Base-by-base conservation (phyloP, 2,329 filamentous ascomycete species). In the Cladosporium sp. region DNA sequence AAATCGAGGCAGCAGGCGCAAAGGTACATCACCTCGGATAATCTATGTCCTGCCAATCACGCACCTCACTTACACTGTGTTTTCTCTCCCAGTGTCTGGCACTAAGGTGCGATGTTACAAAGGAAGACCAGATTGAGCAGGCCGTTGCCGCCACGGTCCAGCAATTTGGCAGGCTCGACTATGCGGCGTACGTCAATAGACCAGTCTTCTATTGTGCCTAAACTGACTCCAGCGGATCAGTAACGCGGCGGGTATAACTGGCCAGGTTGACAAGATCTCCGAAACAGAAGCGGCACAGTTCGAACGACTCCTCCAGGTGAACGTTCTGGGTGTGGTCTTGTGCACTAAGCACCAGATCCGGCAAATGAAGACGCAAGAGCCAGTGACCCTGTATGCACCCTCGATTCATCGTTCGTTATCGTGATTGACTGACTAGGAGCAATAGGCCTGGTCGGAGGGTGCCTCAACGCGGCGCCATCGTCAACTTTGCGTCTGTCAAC, bases 401-500 rank as follows among this genome's bases (percentile, higher is more conserved):
- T 2, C 7, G 2, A n/a, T 41, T 7, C 1, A 41, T 1, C 6
- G 14, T 41, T 41, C n/a, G 38, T 2, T 5, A 41, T 15, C 6
- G 15, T 7, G 15, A 4, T 44, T 44, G 18, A 44, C 41, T 44
- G 41, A 44, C 41, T 18, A 7, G 7, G 18, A 44, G 24, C 38
- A 7, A 44, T 44, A 44, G 41, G 18, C 41, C 41, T 44, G 41
- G 41, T 18, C 41, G 72, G 5, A 67, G 71, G 7, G 67, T 71
- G 1, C 68, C 70, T 12, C 72, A 73, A 49, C 67, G 68, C 54
- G 76, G 76, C 14, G 77, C 76, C 1, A 79, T 81, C 65, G 72
- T 81, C 47, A 81, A 80, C 64, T 78, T 78, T 49, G 73, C 78
- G 4, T 80, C 77, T 0, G 74, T 80, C 65, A 79, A 77, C 49